Conservation (phyloP, 2,329 filamentous ascomycete genomes). For the Arachnomyces sp. region DNA sequence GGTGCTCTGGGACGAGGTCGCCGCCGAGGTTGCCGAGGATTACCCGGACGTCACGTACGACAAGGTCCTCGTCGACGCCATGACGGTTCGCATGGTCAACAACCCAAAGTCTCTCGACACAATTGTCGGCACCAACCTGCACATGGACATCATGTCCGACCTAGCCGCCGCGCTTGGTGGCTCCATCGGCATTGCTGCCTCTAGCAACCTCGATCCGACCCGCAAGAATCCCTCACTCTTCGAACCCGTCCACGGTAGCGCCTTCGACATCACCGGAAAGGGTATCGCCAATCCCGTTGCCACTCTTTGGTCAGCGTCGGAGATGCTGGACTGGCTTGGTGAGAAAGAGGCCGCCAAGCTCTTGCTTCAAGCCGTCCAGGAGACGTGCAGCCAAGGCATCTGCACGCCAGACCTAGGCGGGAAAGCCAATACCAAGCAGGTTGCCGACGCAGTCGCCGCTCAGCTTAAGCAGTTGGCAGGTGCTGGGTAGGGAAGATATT, state of each 20-base stretch:
- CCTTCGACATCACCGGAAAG: constrained; percentile 52
- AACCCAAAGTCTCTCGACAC: constrained; percentile 55
- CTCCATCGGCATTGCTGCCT: constrained; percentile 59
- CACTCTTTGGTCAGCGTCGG: constrained; percentile 58
- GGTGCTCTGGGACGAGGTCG: constrained; percentile 62
- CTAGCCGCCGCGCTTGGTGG: constrained; percentile 58
- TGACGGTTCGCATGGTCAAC: constrained; percentile 58
- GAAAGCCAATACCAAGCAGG: constrained; percentile 42
- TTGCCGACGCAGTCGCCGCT: constrained; percentile 50
- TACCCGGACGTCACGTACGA: constrained; percentile 56
- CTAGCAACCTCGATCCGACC: constrained; percentile 55
- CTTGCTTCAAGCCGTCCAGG: constrained; percentile 51
- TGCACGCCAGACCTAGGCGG: constrained; percentile 52
- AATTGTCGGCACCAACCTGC: constrained; percentile 56
- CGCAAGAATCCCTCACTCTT: constrained; percentile 48
- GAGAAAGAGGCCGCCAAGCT: constrained; percentile 45
- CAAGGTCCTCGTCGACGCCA: constrained; percentile 61
- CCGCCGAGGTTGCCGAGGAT: constrained; percentile 46
- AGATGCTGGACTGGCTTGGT: constrained; percentile 54
- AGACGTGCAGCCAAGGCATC: constrained; percentile 43
- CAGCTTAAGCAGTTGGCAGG: too few relatives aligned
- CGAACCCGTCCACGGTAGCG: constrained; percentile 51
- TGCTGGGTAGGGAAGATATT: too few relatives aligned
- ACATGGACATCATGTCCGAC: constrained; percentile 57
- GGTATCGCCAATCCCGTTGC: constrained; percentile 52